Percentiles rank a stretch among this genome's conserved stretches.
phyloP scores from a whole-genome alignment of 768 basidiomycete genomes.

The Mycena epipterygia region DNA sequence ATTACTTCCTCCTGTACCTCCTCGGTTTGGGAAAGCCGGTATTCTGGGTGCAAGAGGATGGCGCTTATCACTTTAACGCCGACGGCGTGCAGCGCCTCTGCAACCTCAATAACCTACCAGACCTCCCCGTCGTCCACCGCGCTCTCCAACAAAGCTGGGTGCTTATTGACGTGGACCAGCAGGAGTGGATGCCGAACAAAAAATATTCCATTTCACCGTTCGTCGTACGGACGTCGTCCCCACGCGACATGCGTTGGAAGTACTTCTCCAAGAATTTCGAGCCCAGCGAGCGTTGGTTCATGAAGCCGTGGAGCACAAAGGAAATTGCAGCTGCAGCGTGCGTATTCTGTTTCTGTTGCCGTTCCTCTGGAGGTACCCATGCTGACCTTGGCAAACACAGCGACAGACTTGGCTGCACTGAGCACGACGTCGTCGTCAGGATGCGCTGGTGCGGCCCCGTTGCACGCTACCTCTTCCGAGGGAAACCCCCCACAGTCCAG shows the following conservation, averaged over 20 bases:
- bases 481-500: background rate
- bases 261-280: background rate
- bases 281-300: background rate
- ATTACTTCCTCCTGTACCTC: slow-evolving; percentile 18
- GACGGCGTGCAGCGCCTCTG: slow-evolving; percentile 18
- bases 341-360: too few relatives aligned
- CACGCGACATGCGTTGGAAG: background rate
- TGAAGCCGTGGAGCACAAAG: too few relatives aligned
- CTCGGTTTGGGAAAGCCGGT: slow-evolving; percentile 15
- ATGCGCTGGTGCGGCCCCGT: slow-evolving; percentile 11
- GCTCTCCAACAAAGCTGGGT: slow-evolving; percentile 8
- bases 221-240: slow-evolving; percentile 9
- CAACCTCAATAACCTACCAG: background rate
- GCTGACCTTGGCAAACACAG: too few relatives aligned
- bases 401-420: background rate
- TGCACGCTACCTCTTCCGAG: slow-evolving; percentile 3
- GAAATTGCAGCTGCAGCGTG: too few relatives aligned
- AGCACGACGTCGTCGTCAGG: background rate
- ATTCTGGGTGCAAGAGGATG: slow-evolving; percentile 7
- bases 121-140: background rate
- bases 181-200: background rate
- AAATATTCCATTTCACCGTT: background rate
- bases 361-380: too few relatives aligned
- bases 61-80: background rate
- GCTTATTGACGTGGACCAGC: background rate